phyloP scores from a whole-genome alignment of 1,284 basidiomycete species.

The Termitomyces sp. region DNA sequence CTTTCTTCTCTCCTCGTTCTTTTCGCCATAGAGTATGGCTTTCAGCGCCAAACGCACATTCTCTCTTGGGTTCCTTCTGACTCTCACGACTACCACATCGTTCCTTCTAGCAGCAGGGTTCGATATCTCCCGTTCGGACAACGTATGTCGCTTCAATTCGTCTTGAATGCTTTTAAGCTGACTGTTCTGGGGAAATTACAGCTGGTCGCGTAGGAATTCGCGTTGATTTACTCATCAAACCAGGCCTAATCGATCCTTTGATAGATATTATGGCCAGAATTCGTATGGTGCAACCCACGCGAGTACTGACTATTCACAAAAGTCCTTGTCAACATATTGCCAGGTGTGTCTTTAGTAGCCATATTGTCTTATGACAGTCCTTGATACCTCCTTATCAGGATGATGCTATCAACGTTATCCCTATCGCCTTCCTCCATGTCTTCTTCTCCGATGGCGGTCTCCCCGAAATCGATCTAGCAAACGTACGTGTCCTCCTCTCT shows the following conservation, averaged over 20 bases:
- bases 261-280: constrained; percentile 39
- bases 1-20: neutral
- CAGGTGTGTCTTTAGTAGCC: constrained; percentile 30
- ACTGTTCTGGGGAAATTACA: constrained; percentile 9
- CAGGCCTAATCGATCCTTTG: neutral
- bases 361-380: neutral
- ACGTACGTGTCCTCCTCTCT: constrained; percentile 32
- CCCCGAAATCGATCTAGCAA: constrained; percentile 57
- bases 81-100: neutral
- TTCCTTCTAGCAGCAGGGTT: constrained; percentile 8
- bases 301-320: constrained; percentile 45
- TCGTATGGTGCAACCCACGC: constrained; percentile 51
- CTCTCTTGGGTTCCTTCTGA: constrained; percentile 1
- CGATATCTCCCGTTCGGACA: constrained; percentile 17
- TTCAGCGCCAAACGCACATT: constrained; percentile 1
- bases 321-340: constrained; percentile 47
- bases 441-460: constrained; percentile 52
- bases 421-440: constrained; percentile 55
- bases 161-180: neutral
- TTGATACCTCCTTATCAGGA: constrained; percentile 27
- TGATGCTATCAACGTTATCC: constrained; percentile 47
- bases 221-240: neutral
- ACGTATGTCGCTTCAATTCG: constrained; percentile 2
- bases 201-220: constrained; percentile 24
- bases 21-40: constrained; percentile 8